Evolutionary conservation across 2,329 filamentous ascomycete species (phyloP).

Genomic region (Leptographium wingfieldii): DNA sequence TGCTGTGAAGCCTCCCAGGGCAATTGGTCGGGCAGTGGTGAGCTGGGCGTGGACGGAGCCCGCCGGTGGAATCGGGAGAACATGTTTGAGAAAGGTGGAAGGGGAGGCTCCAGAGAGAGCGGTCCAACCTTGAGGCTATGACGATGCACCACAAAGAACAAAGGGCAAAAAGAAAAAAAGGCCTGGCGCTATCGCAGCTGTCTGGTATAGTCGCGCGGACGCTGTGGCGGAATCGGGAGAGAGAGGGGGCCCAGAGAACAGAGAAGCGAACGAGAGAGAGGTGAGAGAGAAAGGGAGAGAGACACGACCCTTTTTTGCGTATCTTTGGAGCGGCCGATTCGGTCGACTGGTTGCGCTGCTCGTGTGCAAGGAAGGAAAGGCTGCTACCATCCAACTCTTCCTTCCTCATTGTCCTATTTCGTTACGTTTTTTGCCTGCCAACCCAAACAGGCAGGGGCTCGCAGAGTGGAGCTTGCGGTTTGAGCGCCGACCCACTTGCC

Average conservation of each 20-base stretch:
- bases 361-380: neutral
- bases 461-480: neutral
- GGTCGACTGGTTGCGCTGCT: neutral
- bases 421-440: neutral
- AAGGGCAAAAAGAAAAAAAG: neutral
- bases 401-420: neutral
- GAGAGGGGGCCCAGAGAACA: too few relatives aligned
- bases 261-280: too few relatives aligned
- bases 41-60: conserved; percentile 40
- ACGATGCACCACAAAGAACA: neutral
- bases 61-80: conserved; percentile 45
- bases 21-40: conserved; percentile 34
- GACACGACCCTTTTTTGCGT: neutral
- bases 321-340: neutral
- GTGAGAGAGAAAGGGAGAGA: neutral
- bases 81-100: conserved; percentile 3
- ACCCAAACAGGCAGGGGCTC: neutral
- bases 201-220: neutral
- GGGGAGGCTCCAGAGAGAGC: neutral
- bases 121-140: neutral
- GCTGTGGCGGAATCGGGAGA: neutral
- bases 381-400: neutral
- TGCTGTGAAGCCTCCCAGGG: conserved; percentile 27
- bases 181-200: neutral
- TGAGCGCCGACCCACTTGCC: neutral